Evolutionary conservation across 2,329 filamentous ascomycete genomes (phyloP).

Genomic region (Aureobasidium sp.): DNA sequence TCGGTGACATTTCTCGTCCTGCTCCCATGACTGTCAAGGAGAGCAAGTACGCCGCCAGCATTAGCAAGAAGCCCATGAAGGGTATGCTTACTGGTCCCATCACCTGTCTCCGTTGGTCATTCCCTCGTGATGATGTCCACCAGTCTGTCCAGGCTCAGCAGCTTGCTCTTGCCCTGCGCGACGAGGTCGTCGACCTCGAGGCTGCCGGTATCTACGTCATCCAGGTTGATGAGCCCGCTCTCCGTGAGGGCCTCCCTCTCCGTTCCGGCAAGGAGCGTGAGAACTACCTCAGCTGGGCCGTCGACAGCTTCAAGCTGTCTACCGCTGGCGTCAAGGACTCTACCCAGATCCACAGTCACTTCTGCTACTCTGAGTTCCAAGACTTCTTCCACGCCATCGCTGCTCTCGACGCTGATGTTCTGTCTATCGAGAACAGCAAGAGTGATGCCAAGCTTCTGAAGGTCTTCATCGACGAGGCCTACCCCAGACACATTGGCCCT

Average conservation of each 20-base stretch:
- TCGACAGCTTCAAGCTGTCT: slow-evolving; percentile 94
- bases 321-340: slow-evolving; percentile 89
- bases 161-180: slow-evolving; percentile 94
- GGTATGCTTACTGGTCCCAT: slow-evolving; percentile 99
- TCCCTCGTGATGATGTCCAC: slow-evolving; percentile 99
- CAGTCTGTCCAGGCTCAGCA: slow-evolving; percentile 98
- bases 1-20: slow-evolving; percentile 96
- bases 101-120: slow-evolving; percentile 98
- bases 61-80: slow-evolving; percentile 99
- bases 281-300: slow-evolving; percentile 94
- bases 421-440: slow-evolving; percentile 99
- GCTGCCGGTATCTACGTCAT: slow-evolving; percentile 94
- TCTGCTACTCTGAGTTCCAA: slow-evolving; percentile 99
- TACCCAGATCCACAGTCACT: slow-evolving; percentile 99
- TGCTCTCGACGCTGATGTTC: slow-evolving; percentile 92
- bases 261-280: slow-evolving; percentile 90
- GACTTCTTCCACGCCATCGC: slow-evolving; percentile 99
- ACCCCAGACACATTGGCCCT: slow-evolving; percentile 96
- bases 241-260: slow-evolving; percentile 98
- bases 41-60: slow-evolving; percentile 94
- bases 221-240: slow-evolving; percentile 97
- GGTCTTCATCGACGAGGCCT: slow-evolving; percentile 95
- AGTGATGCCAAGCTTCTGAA: slow-evolving; percentile 97
- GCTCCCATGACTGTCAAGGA: slow-evolving; percentile 99
- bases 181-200: slow-evolving; percentile 98